Base-by-base conservation (phyloP, 2,329 filamentous ascomycete species). In the Byssochlamys sp. region DNA sequence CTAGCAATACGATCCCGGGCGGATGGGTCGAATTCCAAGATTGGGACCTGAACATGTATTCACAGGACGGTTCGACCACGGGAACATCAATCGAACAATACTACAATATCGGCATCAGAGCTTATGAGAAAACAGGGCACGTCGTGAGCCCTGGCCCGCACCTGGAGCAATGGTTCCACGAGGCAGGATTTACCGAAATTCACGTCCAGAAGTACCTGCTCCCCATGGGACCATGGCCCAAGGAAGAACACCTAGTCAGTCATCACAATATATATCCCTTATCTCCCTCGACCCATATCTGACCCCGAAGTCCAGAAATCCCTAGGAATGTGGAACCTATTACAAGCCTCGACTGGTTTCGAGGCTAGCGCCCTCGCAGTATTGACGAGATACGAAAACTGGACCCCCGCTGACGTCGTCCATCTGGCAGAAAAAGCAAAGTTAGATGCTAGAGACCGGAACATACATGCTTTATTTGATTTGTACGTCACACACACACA, bases 21-120 rank as follows among this genome's bases (percentile, higher is more conserved):
- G 39, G 39, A 45, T 45, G 39, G 39, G 39, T 45, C 5, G 39
- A 45, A 19, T 45, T 45, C 39, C 39, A 45, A 19, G 39, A 45
- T 45, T 45, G 39, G 39, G 39, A 45, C 7, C 39, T 45, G n/a
- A 45, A 45, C n/a, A 45, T 45, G 39, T 45, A 45, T 45, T 45
- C 39, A n/a, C 39, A 45, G 14, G 39, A 45, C n/a, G 39, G 39
- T 26, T 31, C 53, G 11, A 45, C 52, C 27, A 48, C 53, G 25
- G 59, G 55, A 3, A 59, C 59, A 45, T 57, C 54, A 31, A 35
- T 61, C 29, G 59, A 61, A 51, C 31, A 55, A 26, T 61, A 54
- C 49, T 29, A 55, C 19, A 55, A 53, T 6, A 51, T 45, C 39
- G 39, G 39, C n/a, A 45, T 45, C 39, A 45, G 39, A 19, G 39